Evolutionary conservation across 768 basidiomycete species (phyloP).

Genomic region (Boletus rufocinnamomeus): DNA sequence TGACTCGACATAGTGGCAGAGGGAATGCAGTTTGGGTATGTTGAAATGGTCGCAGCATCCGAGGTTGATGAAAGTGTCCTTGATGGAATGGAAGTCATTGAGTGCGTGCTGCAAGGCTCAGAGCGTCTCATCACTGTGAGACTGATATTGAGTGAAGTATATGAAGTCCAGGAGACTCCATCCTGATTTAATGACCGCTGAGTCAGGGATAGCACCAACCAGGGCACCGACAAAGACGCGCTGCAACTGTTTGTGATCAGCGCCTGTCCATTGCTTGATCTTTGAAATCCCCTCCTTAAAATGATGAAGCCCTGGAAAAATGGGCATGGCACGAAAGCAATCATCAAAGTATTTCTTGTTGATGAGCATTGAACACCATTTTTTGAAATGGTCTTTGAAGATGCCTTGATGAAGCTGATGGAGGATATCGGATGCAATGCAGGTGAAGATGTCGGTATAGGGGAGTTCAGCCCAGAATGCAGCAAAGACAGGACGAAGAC

Average conservation of each 20-base stretch:
- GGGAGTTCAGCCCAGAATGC: neutral
- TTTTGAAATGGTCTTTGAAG: neutral
- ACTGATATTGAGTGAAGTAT: too few species aligned
- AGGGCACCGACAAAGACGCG: neutral
- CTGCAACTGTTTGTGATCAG: neutral
- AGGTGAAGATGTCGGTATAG: neutral
- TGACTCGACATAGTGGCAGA: neutral
- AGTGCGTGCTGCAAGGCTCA: neutral
- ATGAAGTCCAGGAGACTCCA: neutral
- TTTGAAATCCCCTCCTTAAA: neutral
- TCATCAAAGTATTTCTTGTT: neutral
- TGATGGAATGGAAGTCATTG: neutral
- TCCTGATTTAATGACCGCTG: too few species aligned
- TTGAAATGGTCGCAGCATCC: neutral
- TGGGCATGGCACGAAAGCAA: neutral
- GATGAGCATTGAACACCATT: neutral
- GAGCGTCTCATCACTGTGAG: neutral
- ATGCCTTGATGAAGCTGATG: neutral
- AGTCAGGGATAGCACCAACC: neutral
- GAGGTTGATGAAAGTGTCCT: neutral
- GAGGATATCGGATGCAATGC: neutral
- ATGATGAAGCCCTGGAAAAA: neutral
- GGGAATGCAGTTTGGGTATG: neutral
- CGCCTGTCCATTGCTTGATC: neutral
- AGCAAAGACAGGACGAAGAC: neutral